Percentiles rank a stretch among this genome's conserved stretches.
Evolutionary conservation across 2,329 filamentous ascomycete species (phyloP).

Genomic region (Fusarium chuoi): DNA sequence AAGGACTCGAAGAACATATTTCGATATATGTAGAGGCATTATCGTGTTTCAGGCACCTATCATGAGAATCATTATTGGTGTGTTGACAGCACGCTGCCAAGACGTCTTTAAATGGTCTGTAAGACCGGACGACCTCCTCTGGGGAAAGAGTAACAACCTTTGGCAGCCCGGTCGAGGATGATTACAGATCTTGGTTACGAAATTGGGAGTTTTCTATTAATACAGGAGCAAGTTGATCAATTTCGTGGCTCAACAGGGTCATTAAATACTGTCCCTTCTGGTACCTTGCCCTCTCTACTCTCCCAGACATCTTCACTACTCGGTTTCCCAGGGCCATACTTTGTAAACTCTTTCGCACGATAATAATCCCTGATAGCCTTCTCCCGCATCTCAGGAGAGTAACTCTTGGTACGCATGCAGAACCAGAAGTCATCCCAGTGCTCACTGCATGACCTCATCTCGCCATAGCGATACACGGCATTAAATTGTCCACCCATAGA

Average conservation of each 20-base stretch:
- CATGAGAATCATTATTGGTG: not conserved
- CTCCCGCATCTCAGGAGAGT: constrained; percentile 67
- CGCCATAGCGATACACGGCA: constrained; percentile 87
- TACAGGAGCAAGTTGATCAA: not conserved
- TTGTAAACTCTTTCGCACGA: constrained; percentile 70
- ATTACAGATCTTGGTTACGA: not conserved
- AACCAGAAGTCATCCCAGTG: constrained; percentile 97
- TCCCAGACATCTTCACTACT: constrained; percentile 95
- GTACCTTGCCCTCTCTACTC: constrained; percentile 71
- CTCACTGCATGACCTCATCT: constrained; percentile 79
- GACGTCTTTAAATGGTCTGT: not conserved
- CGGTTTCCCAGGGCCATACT: constrained; percentile 69
- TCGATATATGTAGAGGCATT: not conserved
- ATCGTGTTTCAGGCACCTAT: not conserved
- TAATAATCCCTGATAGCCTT: constrained; percentile 74
- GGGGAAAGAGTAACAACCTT: not conserved
- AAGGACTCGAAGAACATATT: no score
- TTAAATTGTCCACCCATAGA: constrained; percentile 91
- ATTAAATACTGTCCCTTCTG: constrained; percentile 58
- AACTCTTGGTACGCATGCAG: constrained; percentile 86
- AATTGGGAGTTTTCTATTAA: not conserved
- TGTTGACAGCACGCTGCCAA: no score
- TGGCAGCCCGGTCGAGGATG: not conserved
- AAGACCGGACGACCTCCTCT: no score
- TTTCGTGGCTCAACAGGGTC: constrained; percentile 50